A percentile compares a stretch with the other conserved stretches of the same genome.
These are phyloP conservation scores for Batkoa obscura DNA, from an alignment of 371 early-diverging fungal species.

Conservation along the genomic window DNA sequence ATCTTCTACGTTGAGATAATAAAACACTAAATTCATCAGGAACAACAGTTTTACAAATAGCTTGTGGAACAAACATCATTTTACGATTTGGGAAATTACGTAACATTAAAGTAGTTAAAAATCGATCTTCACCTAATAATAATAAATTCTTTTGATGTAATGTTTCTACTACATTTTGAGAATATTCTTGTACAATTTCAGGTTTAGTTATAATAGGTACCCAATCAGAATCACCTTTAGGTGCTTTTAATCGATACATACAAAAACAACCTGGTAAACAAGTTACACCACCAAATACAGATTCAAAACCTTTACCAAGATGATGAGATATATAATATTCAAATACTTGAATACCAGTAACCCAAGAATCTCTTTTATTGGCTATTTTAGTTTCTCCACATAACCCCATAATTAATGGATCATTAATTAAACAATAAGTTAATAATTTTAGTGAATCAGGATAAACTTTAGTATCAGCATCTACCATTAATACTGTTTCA, in stretches of 20 bases:
- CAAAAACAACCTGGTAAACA: conserved; percentile 93
- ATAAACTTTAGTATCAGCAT: conserved; percentile 77
- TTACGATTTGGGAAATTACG: conserved; percentile 77
- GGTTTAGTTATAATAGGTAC: conserved; percentile 67
- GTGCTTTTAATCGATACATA: conserved; percentile 79
- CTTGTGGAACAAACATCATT: conserved; percentile 80
- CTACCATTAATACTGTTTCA: conserved; percentile 78
- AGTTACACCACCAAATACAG: conserved; percentile 91
- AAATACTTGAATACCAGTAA: conserved; percentile 85
- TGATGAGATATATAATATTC: conserved; percentile 95
- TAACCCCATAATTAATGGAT: conserved; percentile 61
- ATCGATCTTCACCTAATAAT: conserved; percentile 91
- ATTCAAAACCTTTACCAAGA: conserved; percentile 81
- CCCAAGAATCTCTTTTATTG: conserved; percentile 69
- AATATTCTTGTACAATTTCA: conserved; percentile 74
- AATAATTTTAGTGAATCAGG: conserved; percentile 47
- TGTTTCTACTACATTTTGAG: conserved; percentile 69
- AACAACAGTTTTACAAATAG: conserved; percentile 63
- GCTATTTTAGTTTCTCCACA: conserved; percentile 80
- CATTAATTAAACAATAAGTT: conserved; percentile 57
- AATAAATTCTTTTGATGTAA: conserved; percentile 89
- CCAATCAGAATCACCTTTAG: conserved; percentile 43
- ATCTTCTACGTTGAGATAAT: conserved; percentile 68
- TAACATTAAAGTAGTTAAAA: conserved; percentile 84
- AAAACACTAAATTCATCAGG: conserved; percentile 58